Evolutionary conservation across 805 yeast genomes (phyloP).

Genomic region (Wickerhamiella alocasiicola): DNA sequence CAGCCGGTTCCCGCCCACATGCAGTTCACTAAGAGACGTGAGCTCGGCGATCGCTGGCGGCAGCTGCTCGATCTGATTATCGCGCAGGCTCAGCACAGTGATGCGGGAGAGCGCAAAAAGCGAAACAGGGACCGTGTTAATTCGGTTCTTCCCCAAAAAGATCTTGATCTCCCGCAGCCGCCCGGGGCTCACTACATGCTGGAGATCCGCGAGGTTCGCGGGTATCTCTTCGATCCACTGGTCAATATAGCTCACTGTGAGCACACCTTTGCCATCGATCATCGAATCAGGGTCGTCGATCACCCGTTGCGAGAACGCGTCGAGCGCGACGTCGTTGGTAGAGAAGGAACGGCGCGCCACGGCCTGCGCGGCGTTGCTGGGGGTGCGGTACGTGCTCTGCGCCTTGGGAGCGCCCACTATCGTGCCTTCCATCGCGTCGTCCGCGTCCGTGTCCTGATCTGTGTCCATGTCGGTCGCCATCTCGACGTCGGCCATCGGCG

Average conservation of each 20-base stretch:
- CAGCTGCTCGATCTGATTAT: slow-evolving; percentile 24
- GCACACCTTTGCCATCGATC: slow-evolving; percentile 3
- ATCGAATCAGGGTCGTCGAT: slow-evolving; percentile 8
- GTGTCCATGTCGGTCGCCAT: not conserved
- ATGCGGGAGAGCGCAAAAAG: slow-evolving; percentile 27
- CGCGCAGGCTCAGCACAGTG: slow-evolving; percentile 28
- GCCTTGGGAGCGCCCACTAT: not conserved
- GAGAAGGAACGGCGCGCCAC: slow-evolving; percentile 4
- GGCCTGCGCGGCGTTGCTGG: slow-evolving; percentile 8
- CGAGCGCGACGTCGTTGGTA: not conserved
- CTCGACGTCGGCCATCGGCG: slow-evolving; percentile 3
- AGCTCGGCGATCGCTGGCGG: slow-evolving; percentile 28
- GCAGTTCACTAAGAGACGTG: slow-evolving; percentile 25
- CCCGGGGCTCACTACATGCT: slow-evolving; percentile 20
- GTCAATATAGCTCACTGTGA: slow-evolving; percentile 17
- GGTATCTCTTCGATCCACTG: slow-evolving; percentile 26
- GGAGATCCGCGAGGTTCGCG: slow-evolving; percentile 26
- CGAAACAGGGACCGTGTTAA: slow-evolving; percentile 22
- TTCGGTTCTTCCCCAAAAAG: slow-evolving; percentile 24
- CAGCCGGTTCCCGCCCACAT: slow-evolving; percentile 28
- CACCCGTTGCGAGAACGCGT: not conserved
- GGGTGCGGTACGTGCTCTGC: slow-evolving; percentile 1
- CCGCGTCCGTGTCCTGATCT: slow-evolving; percentile 8
- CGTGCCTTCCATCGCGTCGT: not conserved
- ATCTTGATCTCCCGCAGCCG: slow-evolving; percentile 21